Conservation (phyloP, 148 eudicot species). For the Vaccinium darrowii region DNA sequence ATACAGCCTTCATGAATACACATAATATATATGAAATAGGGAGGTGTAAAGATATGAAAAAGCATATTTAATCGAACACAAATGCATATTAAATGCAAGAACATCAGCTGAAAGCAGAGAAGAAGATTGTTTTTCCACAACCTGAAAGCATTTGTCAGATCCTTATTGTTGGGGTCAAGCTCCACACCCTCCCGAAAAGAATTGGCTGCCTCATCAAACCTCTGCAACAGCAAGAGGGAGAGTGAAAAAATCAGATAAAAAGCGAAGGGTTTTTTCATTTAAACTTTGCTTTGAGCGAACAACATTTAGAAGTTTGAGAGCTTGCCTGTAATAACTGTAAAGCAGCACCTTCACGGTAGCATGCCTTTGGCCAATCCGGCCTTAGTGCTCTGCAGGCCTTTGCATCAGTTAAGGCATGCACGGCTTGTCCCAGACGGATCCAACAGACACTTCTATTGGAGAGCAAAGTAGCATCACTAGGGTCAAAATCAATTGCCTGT, state of each 20-base stretch:
- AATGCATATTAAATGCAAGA: too few relatives aligned
- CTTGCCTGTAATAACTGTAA: conserved; percentile 64
- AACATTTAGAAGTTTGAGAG: neutral
- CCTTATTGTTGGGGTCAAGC: too few relatives aligned
- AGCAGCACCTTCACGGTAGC: conserved; percentile 95
- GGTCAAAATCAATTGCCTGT: conserved; percentile 91
- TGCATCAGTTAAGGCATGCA: conserved; percentile 83
- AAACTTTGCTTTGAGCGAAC: neutral
- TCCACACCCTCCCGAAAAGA: too few relatives aligned
- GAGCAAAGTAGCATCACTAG: conserved; percentile 69
- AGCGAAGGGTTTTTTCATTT: too few relatives aligned
- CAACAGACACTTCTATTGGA: conserved; percentile 98
- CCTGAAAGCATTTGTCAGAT: too few relatives aligned
- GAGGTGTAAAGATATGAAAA: too few relatives aligned
- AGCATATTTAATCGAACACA: too few relatives aligned
- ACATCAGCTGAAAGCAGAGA: too few relatives aligned
- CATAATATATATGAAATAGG: neutral
- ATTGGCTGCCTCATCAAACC: too few relatives aligned
- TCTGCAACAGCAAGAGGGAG: too few relatives aligned
- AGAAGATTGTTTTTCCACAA: too few relatives aligned
- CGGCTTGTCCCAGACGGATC: conserved; percentile 81
- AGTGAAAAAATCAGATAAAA: too few relatives aligned
- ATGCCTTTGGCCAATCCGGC: conserved; percentile 91
- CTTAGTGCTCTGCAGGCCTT: conserved; percentile 68
- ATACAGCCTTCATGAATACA: neutral